Evolutionary conservation across 1,284 basidiomycete genomes (phyloP).

Genomic region (Apiotrichum veenhuisii): DNA sequence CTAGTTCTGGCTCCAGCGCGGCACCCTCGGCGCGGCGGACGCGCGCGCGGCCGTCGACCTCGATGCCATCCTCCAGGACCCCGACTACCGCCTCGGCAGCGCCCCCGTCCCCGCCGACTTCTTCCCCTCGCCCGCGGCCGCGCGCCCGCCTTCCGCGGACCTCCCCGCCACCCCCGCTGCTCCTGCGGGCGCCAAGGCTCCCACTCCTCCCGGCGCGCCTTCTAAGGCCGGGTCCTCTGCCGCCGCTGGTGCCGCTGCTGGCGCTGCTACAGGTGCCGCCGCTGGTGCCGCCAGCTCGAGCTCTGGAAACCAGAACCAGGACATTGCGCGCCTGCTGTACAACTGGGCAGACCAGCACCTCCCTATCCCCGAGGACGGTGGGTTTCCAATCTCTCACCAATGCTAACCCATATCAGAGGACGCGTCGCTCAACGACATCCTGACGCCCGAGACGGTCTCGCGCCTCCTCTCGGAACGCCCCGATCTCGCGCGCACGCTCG

Average conservation of each 20-base stretch:
- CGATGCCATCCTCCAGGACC: slow-evolving; percentile 42
- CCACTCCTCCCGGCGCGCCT: slow-evolving; percentile 16
- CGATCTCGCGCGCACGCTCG: slow-evolving; percentile 27
- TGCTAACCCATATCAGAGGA: slow-evolving; percentile 17
- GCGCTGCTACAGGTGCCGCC: slow-evolving; percentile 4
- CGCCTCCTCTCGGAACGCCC: slow-evolving; percentile 31
- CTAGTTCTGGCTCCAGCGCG: slow-evolving; percentile 49
- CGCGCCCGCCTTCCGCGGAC: slow-evolving; percentile 11
- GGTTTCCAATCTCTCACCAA: neutral
- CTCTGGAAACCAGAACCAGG: slow-evolving; percentile 17
- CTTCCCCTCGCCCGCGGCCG: slow-evolving; percentile 18
- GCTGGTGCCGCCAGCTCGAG: slow-evolving; percentile 4
- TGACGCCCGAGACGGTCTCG: slow-evolving; percentile 37
- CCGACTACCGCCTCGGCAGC: slow-evolving; percentile 25
- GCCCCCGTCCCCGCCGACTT: slow-evolving; percentile 22
- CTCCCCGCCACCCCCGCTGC: slow-evolving; percentile 28
- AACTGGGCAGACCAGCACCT: slow-evolving; percentile 34
- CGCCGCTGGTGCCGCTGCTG: slow-evolving; percentile 20
- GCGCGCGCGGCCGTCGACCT: slow-evolving; percentile 39
- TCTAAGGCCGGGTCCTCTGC: slow-evolving; percentile 23
- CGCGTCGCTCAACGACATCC: slow-evolving; percentile 41
- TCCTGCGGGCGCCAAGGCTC: slow-evolving; percentile 5
- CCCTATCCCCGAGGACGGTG: slow-evolving; percentile 19
- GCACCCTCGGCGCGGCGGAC: slow-evolving; percentile 27
- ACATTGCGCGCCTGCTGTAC: slow-evolving; percentile 38